Base-by-base conservation (phyloP, 768 basidiomycete genomes). In the Boletus fagicola region DNA sequence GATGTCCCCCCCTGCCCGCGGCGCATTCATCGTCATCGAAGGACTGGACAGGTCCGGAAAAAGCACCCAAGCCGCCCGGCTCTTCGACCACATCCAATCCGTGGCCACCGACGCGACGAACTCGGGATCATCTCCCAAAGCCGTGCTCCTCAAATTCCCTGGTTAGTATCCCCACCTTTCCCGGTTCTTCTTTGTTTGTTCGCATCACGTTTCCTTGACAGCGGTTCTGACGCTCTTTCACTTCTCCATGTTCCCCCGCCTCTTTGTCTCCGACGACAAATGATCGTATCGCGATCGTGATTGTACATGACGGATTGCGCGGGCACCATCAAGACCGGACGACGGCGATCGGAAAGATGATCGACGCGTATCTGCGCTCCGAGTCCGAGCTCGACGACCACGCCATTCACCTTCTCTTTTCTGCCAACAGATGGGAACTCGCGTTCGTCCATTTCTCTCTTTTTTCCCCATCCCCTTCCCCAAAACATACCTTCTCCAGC, bases 41-140 rank as follows among this genome's bases (percentile, higher is more conserved):
- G 97, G 96, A 15, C 84, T 98, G n/a, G 96, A 98, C 70, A 80
- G 90, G 59, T 94, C 92, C 0, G 97, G 97, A 16, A 98, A 98
- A 71, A 90, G 88, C 33, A 99, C 94, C 0, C 96, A 98, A 68
- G 85, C 86, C 0, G 74, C 80, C 0, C 73, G 76, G 18, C 83
- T 97, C 31, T 77, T 82, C 40, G 69, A 78, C 0, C 79, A 78
- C 45, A 76, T 95, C 45, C 73, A 82, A 66, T 42, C 60, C 24
- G 5, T 18, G n/a, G 11, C 20, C 42, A 38, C 22, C 18, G 50
- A 52, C 26, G 38, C 44, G 38, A 24, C 49, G n/a, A 8, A 11
- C 31, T 8, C 65, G 5, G 56, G 48, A 12, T 24, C 53, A 15
- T 39, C 45, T 8, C 49, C 45, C 54, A 62, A 53, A 30, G 85